A percentile compares a stretch with the other conserved stretches of the same genome.
Conservation (phyloP, 192 early-diverging fungal species). For the Coemansia sp. region DNA sequence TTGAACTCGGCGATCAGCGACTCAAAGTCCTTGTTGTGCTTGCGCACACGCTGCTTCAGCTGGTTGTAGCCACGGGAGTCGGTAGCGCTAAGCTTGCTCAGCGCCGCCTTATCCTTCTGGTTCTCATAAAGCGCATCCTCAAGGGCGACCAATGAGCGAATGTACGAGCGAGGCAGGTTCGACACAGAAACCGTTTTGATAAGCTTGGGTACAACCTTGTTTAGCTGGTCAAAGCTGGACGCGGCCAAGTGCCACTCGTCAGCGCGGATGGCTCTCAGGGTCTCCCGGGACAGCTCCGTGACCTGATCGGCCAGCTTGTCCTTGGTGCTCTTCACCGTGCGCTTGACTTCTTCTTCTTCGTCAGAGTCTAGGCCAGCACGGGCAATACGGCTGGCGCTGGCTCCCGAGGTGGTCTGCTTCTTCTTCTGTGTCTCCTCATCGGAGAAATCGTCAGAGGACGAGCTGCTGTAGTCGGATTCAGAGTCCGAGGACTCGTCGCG, state of each 20-base stretch:
- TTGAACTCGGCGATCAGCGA: conserved; percentile 70
- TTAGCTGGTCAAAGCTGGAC: conserved; percentile 86
- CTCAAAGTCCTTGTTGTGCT: conserved; percentile 80
- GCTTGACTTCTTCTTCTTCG: conserved; percentile 72
- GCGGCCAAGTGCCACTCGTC: conserved; percentile 76
- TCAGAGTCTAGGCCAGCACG: conserved; percentile 60
- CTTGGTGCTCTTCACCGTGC: conserved; percentile 77
- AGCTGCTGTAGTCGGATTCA: conserved; percentile 68
- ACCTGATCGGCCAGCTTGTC: conserved; percentile 86
- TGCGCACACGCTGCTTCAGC: conserved; percentile 93
- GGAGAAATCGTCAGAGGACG: conserved; percentile 63
- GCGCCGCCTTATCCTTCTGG: conserved; percentile 67
- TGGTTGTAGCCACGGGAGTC: conserved; percentile 84
- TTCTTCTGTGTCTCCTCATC: conserved; percentile 56
- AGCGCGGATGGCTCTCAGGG: conserved; percentile 79
- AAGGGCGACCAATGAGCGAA: conserved; percentile 62
- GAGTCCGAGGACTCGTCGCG: conserved; percentile 64
- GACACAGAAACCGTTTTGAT: conserved; percentile 25
- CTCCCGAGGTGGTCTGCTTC: conserved; percentile 42
- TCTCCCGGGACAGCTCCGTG: conserved; percentile 61
- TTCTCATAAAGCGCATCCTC: conserved; percentile 52
- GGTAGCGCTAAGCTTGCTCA: conserved; percentile 84
- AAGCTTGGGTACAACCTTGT: conserved; percentile 67
- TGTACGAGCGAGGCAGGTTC: conserved; percentile 33
- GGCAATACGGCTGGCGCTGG: conserved; percentile 37